Percentiles rank a stretch among this genome's conserved stretches.
phyloP scores from a whole-genome alignment of 2,329 filamentous ascomycete genomes.

The Myriosclerotinia curreyana region DNA sequence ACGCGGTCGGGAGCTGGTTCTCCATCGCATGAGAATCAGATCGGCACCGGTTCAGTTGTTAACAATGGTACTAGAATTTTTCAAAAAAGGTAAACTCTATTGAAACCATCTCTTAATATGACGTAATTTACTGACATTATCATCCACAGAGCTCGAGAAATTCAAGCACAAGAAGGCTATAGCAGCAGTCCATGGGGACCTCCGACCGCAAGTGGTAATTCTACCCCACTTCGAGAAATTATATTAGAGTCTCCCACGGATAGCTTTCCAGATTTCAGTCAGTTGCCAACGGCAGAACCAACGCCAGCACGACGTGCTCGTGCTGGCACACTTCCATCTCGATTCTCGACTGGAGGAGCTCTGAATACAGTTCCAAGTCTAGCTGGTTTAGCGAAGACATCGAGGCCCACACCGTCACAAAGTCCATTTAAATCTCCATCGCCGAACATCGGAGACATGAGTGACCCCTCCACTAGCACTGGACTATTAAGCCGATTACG shows the following conservation, averaged over 20 bases:
- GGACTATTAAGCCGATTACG: constrained; percentile 79
- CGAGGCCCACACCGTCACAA: constrained; percentile 79
- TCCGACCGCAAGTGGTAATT: constrained; percentile 84
- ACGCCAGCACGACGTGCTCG: constrained; percentile 72
- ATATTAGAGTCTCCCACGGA: constrained; percentile 96
- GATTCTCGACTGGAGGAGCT: constrained; percentile 76
- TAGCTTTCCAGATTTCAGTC: constrained; percentile 87
- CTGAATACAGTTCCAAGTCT: constrained; percentile 46
- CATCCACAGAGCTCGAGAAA: constrained; percentile 75
- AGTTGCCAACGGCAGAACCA: constrained; percentile 63
- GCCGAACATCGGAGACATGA: constrained; percentile 50
- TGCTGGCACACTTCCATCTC: constrained; percentile 92
- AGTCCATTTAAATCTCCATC: constrained; percentile 77
- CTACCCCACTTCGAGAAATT: constrained; percentile 91
- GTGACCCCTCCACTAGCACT: constrained; percentile 56
- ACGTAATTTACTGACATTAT: constrained; percentile 16
- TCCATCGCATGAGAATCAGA: constrained; percentile 91
- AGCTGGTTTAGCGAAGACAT: constrained; percentile 66
- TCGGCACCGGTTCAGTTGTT: constrained; percentile 48
- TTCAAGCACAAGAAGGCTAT: constrained; percentile 92
- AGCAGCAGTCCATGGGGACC: constrained; percentile 81
- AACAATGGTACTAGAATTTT: constrained; percentile 68
- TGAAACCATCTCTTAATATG: neutral
- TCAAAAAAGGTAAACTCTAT: constrained; percentile 76
- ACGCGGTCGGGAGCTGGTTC: constrained; percentile 86